Conservation (phyloP, 495 filamentous ascomycete genomes). For the Collariella sp. region DNA sequence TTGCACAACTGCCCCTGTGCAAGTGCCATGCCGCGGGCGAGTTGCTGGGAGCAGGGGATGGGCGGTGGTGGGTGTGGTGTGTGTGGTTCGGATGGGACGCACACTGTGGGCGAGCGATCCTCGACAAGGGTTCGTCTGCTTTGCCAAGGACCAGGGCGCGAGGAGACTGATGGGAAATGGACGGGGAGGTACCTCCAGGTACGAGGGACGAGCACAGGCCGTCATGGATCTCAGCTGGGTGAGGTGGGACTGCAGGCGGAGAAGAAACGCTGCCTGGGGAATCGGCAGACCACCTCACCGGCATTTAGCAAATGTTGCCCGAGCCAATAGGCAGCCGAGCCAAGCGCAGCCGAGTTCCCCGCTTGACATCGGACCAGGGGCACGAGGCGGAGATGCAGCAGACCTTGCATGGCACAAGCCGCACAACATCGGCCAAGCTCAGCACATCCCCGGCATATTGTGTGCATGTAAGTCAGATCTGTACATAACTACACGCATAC, state of each 20-base stretch:
- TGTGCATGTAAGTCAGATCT: no score
- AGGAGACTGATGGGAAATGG: background rate
- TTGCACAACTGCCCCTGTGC: background rate
- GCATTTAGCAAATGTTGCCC: no score
- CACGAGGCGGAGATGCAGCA: slow-evolving; percentile 12
- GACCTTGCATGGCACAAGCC: slow-evolving; percentile 1
- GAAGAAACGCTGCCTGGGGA: no score
- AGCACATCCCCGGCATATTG: background rate
- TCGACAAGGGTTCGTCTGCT: slow-evolving; percentile 12
- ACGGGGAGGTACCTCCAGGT: background rate
- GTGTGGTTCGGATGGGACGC: background rate
- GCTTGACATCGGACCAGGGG: slow-evolving; percentile 18
- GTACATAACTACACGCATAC: no score
- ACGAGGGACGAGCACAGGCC: background rate
- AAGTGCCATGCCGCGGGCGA: background rate
- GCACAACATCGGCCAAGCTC: no score
- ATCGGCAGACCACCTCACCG: no score
- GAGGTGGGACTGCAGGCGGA: no score
- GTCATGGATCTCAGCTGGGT: background rate
- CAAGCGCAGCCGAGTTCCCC: no score
- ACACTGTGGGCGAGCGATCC: slow-evolving; percentile 8
- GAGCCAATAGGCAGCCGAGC: background rate
- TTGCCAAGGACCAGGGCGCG: slow-evolving; percentile 6
- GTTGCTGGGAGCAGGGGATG: background rate
- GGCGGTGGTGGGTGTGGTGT: slow-evolving; percentile 1